Evolutionary conservation across 2,329 filamentous ascomycete genomes (phyloP).

Genomic region (Phoma sp.): DNA sequence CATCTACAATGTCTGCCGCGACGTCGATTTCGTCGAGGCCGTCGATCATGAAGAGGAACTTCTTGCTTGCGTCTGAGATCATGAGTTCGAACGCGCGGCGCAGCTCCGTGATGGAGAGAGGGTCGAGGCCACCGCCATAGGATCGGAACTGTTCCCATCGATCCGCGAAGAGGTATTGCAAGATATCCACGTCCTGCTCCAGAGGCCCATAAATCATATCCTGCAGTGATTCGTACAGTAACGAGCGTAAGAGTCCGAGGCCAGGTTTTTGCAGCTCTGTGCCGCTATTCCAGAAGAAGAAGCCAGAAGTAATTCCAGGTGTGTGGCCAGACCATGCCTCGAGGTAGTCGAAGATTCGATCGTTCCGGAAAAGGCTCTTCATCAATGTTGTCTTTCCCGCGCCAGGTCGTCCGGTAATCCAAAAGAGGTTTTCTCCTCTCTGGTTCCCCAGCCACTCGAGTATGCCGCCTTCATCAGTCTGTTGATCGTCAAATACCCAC

Average conservation of each 20-base stretch:
- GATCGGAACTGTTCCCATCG: conserved; percentile 40
- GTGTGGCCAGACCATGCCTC: conserved; percentile 40
- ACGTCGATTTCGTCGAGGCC: conserved; percentile 42
- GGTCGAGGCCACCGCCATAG: conserved; percentile 36
- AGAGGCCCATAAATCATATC: conserved; percentile 44
- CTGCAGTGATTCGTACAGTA: conserved; percentile 42
- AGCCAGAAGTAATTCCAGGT: conserved; percentile 47
- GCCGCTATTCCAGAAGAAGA: conserved; percentile 56
- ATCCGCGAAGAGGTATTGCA: conserved; percentile 36
- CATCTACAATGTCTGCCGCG: conserved; percentile 29
- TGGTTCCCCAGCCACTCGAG: conserved; percentile 38
- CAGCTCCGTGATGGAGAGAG: conserved; percentile 32
- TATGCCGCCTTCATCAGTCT: conserved; percentile 26
- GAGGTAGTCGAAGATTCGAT: conserved; percentile 31
- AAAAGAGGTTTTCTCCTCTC: conserved; percentile 38
- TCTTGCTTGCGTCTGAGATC: conserved; percentile 36
- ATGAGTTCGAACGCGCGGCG: conserved; percentile 35
- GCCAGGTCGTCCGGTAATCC: conserved; percentile 51
- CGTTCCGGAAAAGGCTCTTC: conserved; percentile 45
- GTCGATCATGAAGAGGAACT: conserved; percentile 44
- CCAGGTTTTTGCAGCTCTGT: conserved; percentile 38
- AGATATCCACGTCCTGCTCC: conserved; percentile 31
- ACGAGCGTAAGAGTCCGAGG: conserved; percentile 31
- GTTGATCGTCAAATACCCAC: conserved; percentile 32
- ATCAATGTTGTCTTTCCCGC: conserved; percentile 59